Evolutionary conservation across 2,329 filamentous ascomycete genomes (phyloP).

Genomic region (Pseudofabraea citricarpa): DNA sequence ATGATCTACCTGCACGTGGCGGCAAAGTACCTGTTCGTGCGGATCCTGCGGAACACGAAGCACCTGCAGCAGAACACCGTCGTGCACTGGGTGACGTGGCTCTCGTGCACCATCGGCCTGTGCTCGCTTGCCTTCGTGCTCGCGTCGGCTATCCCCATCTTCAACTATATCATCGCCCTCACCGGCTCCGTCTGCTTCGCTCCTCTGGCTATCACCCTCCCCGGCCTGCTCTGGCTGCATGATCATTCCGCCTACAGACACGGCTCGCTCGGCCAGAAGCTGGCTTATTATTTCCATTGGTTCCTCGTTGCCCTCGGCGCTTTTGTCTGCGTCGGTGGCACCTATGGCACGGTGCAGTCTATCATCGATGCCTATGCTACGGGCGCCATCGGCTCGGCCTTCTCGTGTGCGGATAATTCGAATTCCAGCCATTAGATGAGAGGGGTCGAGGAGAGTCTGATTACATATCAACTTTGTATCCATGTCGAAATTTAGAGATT

Average conservation of each 20-base stretch:
- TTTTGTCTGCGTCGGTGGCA: conserved; percentile 34
- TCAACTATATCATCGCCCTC: conserved; percentile 44
- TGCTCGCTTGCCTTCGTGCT: conserved; percentile 40
- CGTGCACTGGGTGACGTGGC: conserved; percentile 46
- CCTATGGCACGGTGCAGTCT: conserved; percentile 39
- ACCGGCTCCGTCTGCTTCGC: conserved; percentile 45
- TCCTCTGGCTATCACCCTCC: conserved; percentile 40
- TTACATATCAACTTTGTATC: too few species aligned
- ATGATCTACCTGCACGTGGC: conserved; percentile 36
- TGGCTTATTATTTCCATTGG: conserved; percentile 27
- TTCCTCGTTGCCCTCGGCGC: conserved; percentile 27
- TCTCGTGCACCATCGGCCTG: conserved; percentile 37
- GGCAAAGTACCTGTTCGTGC: conserved; percentile 49
- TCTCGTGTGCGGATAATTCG: conserved; percentile 40
- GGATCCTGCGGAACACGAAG: conserved; percentile 40
- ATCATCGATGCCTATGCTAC: conserved; percentile 43
- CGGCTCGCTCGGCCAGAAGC: conserved; percentile 25
- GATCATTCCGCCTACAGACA: conserved; percentile 36
- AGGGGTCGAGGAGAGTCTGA: too few species aligned
- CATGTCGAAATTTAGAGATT: too few species aligned
- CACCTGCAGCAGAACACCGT: conserved; percentile 46
- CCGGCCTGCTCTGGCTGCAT: conserved; percentile 44
- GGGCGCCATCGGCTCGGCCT: conserved; percentile 25
- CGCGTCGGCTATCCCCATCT: conserved; percentile 46
- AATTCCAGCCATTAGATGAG: too few species aligned